phyloP scores from a whole-genome alignment of 2,329 filamentous ascomycete genomes.

The Cordyceps tenuipes region DNA sequence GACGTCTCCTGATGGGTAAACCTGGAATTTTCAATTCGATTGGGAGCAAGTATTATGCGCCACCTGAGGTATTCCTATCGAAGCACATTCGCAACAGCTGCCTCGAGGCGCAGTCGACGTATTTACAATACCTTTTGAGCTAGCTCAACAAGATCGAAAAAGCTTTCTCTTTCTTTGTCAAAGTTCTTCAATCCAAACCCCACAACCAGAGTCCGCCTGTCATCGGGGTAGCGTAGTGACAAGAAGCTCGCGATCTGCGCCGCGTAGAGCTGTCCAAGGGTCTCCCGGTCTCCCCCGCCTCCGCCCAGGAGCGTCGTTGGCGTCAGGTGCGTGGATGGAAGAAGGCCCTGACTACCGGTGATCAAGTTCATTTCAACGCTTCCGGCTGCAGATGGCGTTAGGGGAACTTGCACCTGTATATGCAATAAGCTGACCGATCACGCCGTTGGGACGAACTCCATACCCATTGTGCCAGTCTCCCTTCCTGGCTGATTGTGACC shows the following conservation, averaged over 20 bases:
- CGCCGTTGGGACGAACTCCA: constrained; percentile 16
- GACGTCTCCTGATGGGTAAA: no score
- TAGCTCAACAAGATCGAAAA: constrained; percentile 58
- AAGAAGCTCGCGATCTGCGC: constrained; percentile 82
- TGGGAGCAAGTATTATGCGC: no score
- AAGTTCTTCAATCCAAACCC: constrained; percentile 49
- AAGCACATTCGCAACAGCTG: no score
- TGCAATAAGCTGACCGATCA: neutral
- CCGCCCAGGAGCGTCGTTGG: constrained; percentile 82
- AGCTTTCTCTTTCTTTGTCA: constrained; percentile 44
- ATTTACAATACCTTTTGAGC: constrained; percentile 46
- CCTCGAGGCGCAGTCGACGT: neutral
- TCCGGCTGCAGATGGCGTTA: constrained; percentile 58
- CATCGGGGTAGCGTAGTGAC: constrained; percentile 58
- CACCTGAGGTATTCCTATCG: no score
- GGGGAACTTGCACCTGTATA: constrained; percentile 64
- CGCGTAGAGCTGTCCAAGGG: constrained; percentile 78
- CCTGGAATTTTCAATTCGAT: no score
- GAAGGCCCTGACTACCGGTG: constrained; percentile 35
- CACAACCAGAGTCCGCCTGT: constrained; percentile 52
- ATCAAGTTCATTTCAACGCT: constrained; percentile 52
- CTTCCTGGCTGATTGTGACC: constrained; percentile 79
- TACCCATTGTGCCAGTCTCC: constrained; percentile 88
- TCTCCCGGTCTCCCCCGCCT: constrained; percentile 70
- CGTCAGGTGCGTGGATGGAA: constrained; percentile 75